Conservation (phyloP, 495 filamentous ascomycete species). For the Penicillium steckii region DNA sequence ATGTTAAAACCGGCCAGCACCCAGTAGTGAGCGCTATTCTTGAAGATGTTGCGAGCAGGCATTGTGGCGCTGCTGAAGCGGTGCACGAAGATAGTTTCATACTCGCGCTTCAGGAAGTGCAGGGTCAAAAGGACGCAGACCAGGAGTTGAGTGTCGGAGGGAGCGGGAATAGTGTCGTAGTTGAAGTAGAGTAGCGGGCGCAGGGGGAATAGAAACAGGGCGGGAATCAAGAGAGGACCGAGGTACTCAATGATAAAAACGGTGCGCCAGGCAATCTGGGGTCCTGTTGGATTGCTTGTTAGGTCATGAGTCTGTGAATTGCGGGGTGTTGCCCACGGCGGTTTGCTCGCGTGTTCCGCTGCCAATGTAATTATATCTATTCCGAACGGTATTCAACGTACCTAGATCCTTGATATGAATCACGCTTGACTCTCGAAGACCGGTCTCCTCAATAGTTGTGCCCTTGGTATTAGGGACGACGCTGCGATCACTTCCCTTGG, state of each 20-base stretch:
- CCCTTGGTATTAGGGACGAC: conserved; percentile 69
- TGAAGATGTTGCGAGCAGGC: conserved; percentile 84
- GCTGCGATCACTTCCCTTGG: conserved; percentile 66
- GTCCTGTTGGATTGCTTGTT: conserved; percentile 51
- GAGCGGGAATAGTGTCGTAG: conserved; percentile 46
- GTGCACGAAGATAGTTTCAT: conserved; percentile 92
- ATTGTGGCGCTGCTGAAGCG: conserved; percentile 93
- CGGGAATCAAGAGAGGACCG: conserved; percentile 91
- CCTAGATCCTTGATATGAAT: conserved; percentile 93
- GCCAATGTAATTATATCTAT: background rate
- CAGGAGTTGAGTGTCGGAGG: conserved; percentile 67
- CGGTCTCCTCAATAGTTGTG: conserved; percentile 58
- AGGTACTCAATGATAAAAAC: conserved; percentile 95
- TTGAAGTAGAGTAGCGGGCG: conserved; percentile 73
- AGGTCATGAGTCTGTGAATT: background rate
- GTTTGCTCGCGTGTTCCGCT: background rate
- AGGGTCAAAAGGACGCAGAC: conserved; percentile 66
- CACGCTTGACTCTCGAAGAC: conserved; percentile 64
- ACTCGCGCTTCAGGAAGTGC: conserved; percentile 95
- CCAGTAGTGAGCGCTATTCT: conserved; percentile 93
- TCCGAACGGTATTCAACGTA: conserved; percentile 37
- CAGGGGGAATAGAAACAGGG: conserved; percentile 63
- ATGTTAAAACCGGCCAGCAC: conserved; percentile 76
- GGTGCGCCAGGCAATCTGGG: conserved; percentile 89
- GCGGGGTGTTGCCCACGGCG: background rate